These are phyloP conservation scores for Styphnolobium japonicum DNA, from an alignment of 306 rosid species.

Conservation along the genomic window DNA sequence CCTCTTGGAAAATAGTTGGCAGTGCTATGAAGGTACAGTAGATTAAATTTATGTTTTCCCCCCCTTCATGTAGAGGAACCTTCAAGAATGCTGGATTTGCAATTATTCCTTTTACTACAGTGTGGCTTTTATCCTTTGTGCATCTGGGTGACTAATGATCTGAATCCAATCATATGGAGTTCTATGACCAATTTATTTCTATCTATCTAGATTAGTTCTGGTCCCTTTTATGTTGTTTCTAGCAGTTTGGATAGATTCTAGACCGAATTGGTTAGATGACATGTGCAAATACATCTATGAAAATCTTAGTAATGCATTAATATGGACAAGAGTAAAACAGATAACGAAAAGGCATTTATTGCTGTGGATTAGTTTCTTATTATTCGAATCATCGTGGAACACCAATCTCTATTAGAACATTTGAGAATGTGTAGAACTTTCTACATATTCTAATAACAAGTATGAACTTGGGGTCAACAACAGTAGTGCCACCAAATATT, in stretches of 20 bases:
- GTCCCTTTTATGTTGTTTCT: background rate
- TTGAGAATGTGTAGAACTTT: background rate
- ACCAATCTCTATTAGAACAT: background rate
- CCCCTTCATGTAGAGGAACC: background rate
- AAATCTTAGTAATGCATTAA: background rate
- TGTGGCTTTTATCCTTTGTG: background rate
- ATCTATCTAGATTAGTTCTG: background rate
- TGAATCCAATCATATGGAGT: constrained; percentile 1
- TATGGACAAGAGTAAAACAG: background rate
- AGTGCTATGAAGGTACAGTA: too few species aligned
- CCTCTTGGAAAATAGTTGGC: too few species aligned
- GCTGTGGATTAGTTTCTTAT: background rate
- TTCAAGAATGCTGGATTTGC: background rate
- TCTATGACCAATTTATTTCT: background rate
- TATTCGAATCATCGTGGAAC: background rate
- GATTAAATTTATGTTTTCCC: background rate
- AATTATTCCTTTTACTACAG: background rate
- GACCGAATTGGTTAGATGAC: background rate
- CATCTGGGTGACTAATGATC: background rate
- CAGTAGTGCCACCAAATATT: background rate
- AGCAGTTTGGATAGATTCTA: background rate
- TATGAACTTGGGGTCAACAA: background rate
- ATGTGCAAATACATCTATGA: background rate
- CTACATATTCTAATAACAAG: background rate
- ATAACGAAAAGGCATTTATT: background rate